Evolutionary conservation across 768 basidiomycete genomes (phyloP), one percentile per base, ranked within the genome.

Genomic region (Boletus subcaerulescens): DNA sequence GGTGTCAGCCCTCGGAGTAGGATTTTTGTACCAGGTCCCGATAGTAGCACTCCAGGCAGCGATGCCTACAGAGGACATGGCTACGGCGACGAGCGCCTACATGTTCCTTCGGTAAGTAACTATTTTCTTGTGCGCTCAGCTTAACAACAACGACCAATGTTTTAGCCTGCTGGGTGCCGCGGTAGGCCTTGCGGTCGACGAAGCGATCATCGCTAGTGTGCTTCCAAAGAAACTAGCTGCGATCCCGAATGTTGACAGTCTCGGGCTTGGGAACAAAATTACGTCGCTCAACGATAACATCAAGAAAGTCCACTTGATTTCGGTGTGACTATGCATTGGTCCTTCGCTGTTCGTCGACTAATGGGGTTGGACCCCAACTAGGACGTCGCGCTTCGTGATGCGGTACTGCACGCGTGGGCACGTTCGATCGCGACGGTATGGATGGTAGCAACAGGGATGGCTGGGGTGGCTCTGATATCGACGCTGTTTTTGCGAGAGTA

Each of bases 41-140:
- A 71, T 91, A 14, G 86, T 91, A 54, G 86, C 78, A 11, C 70
- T 93, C n/a, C 91, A 93, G 69, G 87, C 89, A 14, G 85, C 90
- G 0, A 93, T 93, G 90, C 91, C 91, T 2, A 65, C 86, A 24
- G 84, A 83, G 56, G 89, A 91, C 58, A 91, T 92, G 89, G 89
- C 90, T 1, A 89, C 90, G 77, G 88, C 5, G 66, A 89, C 55
- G 82, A 84, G 84, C 1, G 82, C 86, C 0, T 87, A 85, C 60
- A 80, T 80, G 22, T 85, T 93, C 65, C 75, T 92, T 57, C 78
- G 87, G 82, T 83, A 64, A 38, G 45, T 22, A 11, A 40, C 9
- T 2, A 5, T 24, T 22, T 20, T n/a, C 36, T 9, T 8, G 33
- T 12, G 35, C 7, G n/a, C 35, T 50, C 41, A 11, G 52, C n/a